Conservation (phyloP, 139 green algal genomes). For the Spirogloea muscicola region DNA sequence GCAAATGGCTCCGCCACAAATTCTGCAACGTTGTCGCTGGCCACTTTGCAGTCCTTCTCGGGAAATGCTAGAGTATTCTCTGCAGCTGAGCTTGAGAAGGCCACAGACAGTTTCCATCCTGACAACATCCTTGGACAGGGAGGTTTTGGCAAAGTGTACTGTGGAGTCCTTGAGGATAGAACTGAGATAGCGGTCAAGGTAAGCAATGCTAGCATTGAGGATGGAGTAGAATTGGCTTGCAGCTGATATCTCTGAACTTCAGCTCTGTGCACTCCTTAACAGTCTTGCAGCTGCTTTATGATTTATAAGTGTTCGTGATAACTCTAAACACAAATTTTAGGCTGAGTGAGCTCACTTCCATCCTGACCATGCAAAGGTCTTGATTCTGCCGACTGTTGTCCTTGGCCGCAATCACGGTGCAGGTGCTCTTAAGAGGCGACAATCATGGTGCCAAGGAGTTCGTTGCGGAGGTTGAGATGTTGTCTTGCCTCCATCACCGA, state of each 20-base stretch:
- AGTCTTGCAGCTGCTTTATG: no score
- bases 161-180: constrained; percentile 46
- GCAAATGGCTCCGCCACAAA: not conserved
- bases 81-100: constrained; percentile 10
- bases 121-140: constrained; percentile 51
- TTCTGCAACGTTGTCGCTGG: not conserved
- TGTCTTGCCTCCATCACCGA: constrained; percentile 33
- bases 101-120: constrained; percentile 24
- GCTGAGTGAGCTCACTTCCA: no score
- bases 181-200: constrained; percentile 55
- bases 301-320: no score
- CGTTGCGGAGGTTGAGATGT: constrained; percentile 4
- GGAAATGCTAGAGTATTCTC: constrained; percentile 13
- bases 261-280: no score
- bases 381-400: no score
- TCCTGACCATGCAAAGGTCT: no score
- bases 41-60: not conserved
- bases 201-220: constrained; percentile 14
- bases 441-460: not conserved
- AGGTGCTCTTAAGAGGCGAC: constrained; percentile 23
- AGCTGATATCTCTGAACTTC: no score
- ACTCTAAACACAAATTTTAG: no score
- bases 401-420: constrained; percentile 51
- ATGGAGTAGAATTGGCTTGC: no score
- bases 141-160: constrained; percentile 58